Percentiles rank a stretch among this genome's conserved stretches.
phyloP scores from a whole-genome alignment of 257 asterid species.

The Osmanthus fragrans region DNA sequence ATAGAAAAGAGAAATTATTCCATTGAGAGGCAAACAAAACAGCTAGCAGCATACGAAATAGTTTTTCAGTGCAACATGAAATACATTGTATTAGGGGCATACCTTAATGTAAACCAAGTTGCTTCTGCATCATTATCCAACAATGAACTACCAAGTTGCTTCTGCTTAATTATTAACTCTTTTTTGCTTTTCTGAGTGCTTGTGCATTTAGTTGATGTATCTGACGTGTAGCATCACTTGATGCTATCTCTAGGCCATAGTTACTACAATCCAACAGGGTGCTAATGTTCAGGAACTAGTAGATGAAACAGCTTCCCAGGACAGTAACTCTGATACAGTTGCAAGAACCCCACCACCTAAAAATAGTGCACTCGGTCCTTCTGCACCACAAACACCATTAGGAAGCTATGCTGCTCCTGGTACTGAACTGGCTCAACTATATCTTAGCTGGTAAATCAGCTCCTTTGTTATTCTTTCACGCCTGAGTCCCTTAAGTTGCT shows the following conservation, averaged over 20 bases:
- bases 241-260: conserved; percentile 48
- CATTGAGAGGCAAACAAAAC: not conserved
- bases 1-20: not conserved
- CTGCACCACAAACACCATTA: conserved; percentile 73
- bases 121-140: not conserved
- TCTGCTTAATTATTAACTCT: not conserved
- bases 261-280: conserved; percentile 52
- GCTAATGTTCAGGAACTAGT: conserved; percentile 56
- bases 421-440: conserved; percentile 23
- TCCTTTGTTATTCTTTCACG: conserved; percentile 20
- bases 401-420: conserved; percentile 60
- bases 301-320: conserved; percentile 71
- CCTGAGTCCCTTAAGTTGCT: conserved; percentile 31
- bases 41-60: not conserved
- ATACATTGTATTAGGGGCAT: not conserved
- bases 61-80: not conserved
- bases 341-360: conserved; percentile 80
- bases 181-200: conserved; percentile 16
- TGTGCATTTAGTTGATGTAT: conserved; percentile 21
- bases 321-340: conserved; percentile 53
- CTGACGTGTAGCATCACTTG: conserved; percentile 21
- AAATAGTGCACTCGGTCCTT: conserved; percentile 50
- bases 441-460: conserved; percentile 24
- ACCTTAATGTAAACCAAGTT: not conserved
- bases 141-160: not conserved